Evolutionary conservation across 192 early-diverging fungal genomes (phyloP).

Genomic region (Gaertneriomyces sp.): DNA sequence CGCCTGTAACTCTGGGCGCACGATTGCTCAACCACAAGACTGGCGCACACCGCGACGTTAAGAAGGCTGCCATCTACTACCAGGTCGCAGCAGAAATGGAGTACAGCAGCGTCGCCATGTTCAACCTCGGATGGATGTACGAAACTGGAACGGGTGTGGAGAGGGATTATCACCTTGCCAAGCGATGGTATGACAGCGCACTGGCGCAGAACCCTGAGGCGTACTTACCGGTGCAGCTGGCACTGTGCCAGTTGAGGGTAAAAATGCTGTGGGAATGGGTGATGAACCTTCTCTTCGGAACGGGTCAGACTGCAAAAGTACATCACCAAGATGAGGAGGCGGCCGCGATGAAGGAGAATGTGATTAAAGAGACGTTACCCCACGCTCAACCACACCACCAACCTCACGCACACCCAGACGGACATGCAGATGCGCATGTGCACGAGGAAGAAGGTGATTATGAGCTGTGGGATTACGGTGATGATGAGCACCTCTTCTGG

Average conservation of each 20-base stretch:
- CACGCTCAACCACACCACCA: conserved; percentile 72
- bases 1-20: neutral
- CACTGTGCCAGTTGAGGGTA: conserved; percentile 65
- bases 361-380: conserved; percentile 70
- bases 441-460: too few relatives aligned
- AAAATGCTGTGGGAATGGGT: conserved; percentile 31
- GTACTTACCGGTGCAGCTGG: conserved; percentile 70
- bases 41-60: conserved; percentile 42
- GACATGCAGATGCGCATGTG: too few relatives aligned
- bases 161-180: conserved; percentile 90
- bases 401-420: conserved; percentile 24
- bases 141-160: conserved; percentile 87
- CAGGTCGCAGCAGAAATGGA: conserved; percentile 75
- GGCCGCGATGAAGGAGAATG: conserved; percentile 69
- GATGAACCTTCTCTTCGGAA: conserved; percentile 11
- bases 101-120: conserved; percentile 81
- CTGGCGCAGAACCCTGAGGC: conserved; percentile 74
- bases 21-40: conserved; percentile 1
- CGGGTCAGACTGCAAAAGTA: conserved; percentile 64
- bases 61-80: conserved; percentile 80
- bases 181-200: conserved; percentile 86
- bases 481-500: too few relatives aligned
- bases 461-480: too few relatives aligned
- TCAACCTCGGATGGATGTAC: conserved; percentile 95
- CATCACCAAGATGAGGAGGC: conserved; percentile 71